Evolutionary conservation across 768 basidiomycete species (phyloP).

Genomic region (Daedalea quercina): DNA sequence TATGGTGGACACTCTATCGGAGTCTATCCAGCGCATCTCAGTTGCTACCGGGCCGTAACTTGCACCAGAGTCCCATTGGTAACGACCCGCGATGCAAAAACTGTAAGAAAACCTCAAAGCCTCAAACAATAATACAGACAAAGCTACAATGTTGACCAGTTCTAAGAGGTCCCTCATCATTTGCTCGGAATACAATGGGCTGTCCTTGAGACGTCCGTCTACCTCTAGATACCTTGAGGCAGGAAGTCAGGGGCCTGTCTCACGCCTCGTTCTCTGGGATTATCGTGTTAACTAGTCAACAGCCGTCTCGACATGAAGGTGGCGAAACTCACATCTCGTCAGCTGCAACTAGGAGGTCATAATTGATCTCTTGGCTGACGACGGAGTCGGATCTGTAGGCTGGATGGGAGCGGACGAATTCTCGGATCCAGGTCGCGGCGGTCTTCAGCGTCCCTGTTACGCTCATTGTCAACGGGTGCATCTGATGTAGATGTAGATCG

Average conservation of each 20-base stretch:
- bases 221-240: background rate
- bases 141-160: background rate
- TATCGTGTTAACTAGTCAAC: background rate
- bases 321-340: constrained; percentile 77
- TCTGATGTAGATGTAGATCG: too few relatives aligned
- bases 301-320: background rate
- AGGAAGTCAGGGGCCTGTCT: constrained; percentile 55
- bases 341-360: constrained; percentile 82
- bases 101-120: too few relatives aligned
- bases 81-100: background rate
- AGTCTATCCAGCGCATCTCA: too few relatives aligned
- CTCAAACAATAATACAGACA: background rate
- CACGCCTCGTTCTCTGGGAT: constrained; percentile 60
- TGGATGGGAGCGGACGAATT: constrained; percentile 87
- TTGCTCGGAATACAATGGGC: background rate
- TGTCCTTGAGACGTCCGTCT: background rate
- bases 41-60: too few relatives aligned
- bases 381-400: constrained; percentile 92
- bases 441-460: constrained; percentile 69
- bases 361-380: constrained; percentile 87
- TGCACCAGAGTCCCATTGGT: too few relatives aligned
- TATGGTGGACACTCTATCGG: too few relatives aligned
- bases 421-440: constrained; percentile 88
- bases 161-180: too few relatives aligned
- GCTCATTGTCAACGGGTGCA: too few relatives aligned